phyloP scores from a whole-genome alignment of 495 filamentous ascomycete genomes.

The Neurospora sublineolata region DNA sequence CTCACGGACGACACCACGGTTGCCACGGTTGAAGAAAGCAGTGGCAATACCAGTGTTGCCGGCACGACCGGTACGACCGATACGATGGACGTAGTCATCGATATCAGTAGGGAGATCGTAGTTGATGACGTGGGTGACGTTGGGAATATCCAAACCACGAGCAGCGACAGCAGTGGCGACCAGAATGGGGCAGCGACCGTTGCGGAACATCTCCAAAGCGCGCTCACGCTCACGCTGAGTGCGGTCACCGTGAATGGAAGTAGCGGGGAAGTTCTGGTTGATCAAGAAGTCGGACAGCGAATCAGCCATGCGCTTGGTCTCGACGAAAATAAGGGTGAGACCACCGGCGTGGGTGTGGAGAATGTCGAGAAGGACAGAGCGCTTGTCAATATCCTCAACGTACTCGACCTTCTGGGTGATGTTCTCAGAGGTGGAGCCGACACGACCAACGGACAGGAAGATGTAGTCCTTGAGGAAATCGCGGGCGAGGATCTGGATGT shows the following conservation, averaged over 20 bases:
- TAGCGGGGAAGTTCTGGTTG: conserved; percentile 97
- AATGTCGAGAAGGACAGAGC: conserved; percentile 91
- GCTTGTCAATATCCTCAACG: conserved; percentile 94
- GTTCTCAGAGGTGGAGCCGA: conserved; percentile 99
- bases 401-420: conserved; percentile 98
- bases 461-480: conserved; percentile 98
- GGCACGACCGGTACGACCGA: conserved; percentile 98
- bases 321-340: conserved; percentile 93
- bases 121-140: conserved; percentile 97
- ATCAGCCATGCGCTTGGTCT: conserved; percentile 99
- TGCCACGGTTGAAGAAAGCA: conserved; percentile 98
- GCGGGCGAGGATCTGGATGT: conserved; percentile 96
- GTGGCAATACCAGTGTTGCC: conserved; percentile 98
- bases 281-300: conserved; percentile 93
- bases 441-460: conserved; percentile 96
- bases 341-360: conserved; percentile 88
- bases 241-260: conserved; percentile 94
- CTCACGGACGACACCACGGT: conserved; percentile 92
- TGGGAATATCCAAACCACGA: conserved; percentile 91
- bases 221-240: conserved; percentile 98
- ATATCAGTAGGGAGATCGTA: conserved; percentile 98
- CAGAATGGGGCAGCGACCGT: conserved; percentile 84
- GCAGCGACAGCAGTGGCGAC: conserved; percentile 96
- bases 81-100: conserved; percentile 98
- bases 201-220: conserved; percentile 93